Base-by-base conservation (phyloP, 805 yeast genomes). In the Teunomyces aglyptinius region DNA sequence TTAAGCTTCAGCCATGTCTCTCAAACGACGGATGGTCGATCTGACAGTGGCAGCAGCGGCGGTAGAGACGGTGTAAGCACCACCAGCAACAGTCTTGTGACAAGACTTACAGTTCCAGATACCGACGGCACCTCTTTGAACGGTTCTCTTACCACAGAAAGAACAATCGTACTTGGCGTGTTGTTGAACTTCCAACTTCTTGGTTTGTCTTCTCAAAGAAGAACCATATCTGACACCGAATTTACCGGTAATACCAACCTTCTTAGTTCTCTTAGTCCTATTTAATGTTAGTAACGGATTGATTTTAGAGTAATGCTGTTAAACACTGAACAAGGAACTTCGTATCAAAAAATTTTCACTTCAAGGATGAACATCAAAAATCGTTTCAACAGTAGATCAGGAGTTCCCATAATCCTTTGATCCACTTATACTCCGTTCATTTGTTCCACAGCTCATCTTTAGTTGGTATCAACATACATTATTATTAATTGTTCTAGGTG, bases 221-320 rank as follows among this genome's bases (percentile, higher is more conserved):
- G 99, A 92, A 91, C 99, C 96, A 84, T 94, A 94, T 85, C 99
- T 91, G 82, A 94, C 97, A 89, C 99, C 99, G 86, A 89, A 94
- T 84, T 95, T 95, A 86, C 99, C 99, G 77, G 99, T 94, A 85
- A 94, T 94, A 80, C 99, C 99, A 77, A 94, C 99, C 89, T 94
- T 94, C 96, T 94, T 94, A 68, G 99, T 94, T 88, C 99, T 92
- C 82, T 95, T 94, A 80, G 99, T 88, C 99, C 96, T 89, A 67
- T 57, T 49, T 34, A 10, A 36, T 52, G 80, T 76, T 76, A 76
- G 80, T 75, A 74, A 31, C 4, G 26, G 29, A 16, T 20, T 22
- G 38, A 20, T 6, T 15, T 13, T 26, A 27, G 26, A 22, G 31
- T 5, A 18, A 38, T 15, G 33, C 22, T 26, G 42, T 6, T 38